A percentile compares a stretch with the other conserved stretches of the same genome.
These are phyloP conservation scores for Coemansia pectinata DNA, from an alignment of 192 early-diverging fungal species.

Conservation along the genomic window DNA sequence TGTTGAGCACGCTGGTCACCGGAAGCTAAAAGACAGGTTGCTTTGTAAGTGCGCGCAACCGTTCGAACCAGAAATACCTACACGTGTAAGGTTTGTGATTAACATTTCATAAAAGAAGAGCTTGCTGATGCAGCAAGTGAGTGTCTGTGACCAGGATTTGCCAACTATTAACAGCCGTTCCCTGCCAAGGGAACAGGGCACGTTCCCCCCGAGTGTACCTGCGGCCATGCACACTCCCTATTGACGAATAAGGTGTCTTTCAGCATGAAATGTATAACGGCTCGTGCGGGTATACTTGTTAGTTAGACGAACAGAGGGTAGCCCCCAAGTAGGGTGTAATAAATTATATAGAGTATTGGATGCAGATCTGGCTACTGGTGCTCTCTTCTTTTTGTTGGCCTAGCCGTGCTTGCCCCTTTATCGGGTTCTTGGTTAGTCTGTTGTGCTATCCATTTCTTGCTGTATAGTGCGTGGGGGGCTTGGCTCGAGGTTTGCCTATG, in stretches of 20 bases:
- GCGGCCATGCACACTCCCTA: neutral
- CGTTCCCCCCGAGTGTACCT: neutral
- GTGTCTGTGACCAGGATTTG: neutral
- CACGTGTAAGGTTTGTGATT: neutral
- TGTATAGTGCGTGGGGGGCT: too few species aligned
- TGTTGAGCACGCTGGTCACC: neutral
- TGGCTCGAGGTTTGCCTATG: too few species aligned
- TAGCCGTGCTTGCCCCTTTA: too few species aligned
- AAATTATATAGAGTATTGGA: too few species aligned
- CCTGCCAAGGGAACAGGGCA: neutral
- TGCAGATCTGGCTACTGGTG: too few species aligned
- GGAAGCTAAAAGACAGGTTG: neutral
- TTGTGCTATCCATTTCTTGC: too few species aligned
- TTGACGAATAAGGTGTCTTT: neutral
- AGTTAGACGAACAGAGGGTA: too few species aligned
- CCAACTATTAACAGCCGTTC: neutral
- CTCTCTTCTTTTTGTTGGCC: too few species aligned
- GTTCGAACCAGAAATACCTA: neutral
- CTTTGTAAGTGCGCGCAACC: neutral
- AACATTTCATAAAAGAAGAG: neutral
- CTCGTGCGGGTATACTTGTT: too few species aligned
- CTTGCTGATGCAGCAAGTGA: neutral
- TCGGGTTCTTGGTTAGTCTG: too few species aligned
- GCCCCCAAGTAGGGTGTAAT: too few species aligned
- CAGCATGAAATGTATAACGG: neutral